Evolutionary conservation across 192 early-diverging fungal species (phyloP).

Genomic region (Pilaira anomala): DNA sequence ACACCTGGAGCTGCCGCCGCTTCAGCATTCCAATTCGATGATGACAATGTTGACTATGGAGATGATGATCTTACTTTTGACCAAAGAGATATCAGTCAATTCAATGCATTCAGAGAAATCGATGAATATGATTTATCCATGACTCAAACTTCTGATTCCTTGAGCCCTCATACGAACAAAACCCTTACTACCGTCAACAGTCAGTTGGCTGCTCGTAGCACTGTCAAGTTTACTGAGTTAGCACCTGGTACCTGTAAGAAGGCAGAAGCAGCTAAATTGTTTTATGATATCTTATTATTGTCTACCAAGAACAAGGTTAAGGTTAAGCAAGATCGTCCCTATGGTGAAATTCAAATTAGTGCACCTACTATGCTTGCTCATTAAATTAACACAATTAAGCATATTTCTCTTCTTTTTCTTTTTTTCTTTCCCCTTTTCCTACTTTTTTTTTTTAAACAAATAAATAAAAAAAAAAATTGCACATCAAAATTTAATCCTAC

Average conservation of each 20-base stretch:
- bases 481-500: no score
- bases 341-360: constrained; percentile 76
- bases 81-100: no score
- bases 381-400: background rate
- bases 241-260: constrained; percentile 47
- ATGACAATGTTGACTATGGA: background rate
- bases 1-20: background rate
- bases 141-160: background rate
- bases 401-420: background rate
- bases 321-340: constrained; percentile 76
- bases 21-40: background rate
- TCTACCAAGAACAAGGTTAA: constrained; percentile 83
- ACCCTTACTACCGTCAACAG: background rate
- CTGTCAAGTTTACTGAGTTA: background rate
- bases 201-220: background rate
- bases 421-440: background rate
- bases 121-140: constrained; percentile 1
- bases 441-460: background rate
- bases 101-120: background rate
- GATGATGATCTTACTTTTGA: background rate
- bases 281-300: constrained; percentile 91
- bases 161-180: background rate
- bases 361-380: constrained; percentile 10
- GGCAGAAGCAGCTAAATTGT: constrained; percentile 74
- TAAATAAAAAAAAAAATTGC: no score